phyloP scores from a whole-genome alignment of 306 rosid genomes.

The Quercus bicolor region DNA sequence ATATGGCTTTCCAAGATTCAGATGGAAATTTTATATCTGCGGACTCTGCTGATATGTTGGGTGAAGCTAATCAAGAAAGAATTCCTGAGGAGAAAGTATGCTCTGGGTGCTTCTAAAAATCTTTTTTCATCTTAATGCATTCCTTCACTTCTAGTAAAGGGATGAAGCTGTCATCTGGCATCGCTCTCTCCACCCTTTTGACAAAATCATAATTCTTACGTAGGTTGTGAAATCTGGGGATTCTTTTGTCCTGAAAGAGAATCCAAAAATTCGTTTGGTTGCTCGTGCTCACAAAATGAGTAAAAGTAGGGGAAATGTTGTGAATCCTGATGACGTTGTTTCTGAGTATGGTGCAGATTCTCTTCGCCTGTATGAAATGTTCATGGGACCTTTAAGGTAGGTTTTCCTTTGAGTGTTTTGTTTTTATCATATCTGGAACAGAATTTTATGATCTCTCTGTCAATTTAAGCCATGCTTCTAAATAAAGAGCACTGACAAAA shows the following conservation, averaged over 20 bases:
- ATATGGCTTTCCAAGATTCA: constrained; percentile 66
- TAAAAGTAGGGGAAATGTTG: constrained; percentile 96
- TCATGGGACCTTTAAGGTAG: constrained; percentile 96
- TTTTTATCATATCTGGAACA: constrained; percentile 10
- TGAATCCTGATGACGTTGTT: constrained; percentile 89
- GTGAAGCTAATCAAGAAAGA: constrained; percentile 55
- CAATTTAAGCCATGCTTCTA: not conserved
- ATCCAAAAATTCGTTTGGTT: constrained; percentile 63
- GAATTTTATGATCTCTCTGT: not conserved
- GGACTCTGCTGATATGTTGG: constrained; percentile 41
- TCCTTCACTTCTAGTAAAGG: constrained; percentile 5
- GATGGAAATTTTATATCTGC: constrained; percentile 76
- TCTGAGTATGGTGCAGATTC: constrained; percentile 97
- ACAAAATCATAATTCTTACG: constrained; percentile 17
- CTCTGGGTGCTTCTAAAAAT: constrained; percentile 7
- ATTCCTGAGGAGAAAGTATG: constrained; percentile 74
- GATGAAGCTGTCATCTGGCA: constrained; percentile 3
- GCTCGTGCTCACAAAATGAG: constrained; percentile 96
- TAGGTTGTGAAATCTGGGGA: constrained; percentile 83
- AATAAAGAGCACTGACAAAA: not conserved
- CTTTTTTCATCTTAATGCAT: constrained; percentile 12
- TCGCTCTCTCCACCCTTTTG: not conserved
- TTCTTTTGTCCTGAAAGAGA: constrained; percentile 81
- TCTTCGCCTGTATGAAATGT: constrained; percentile 97
- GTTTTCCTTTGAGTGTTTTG: constrained; percentile 20